Percentiles rank a stretch among this genome's conserved stretches.
phyloP scores from a whole-genome alignment of 176 grass and related monocot species.

The Cenchrus fungigraminus region DNA sequence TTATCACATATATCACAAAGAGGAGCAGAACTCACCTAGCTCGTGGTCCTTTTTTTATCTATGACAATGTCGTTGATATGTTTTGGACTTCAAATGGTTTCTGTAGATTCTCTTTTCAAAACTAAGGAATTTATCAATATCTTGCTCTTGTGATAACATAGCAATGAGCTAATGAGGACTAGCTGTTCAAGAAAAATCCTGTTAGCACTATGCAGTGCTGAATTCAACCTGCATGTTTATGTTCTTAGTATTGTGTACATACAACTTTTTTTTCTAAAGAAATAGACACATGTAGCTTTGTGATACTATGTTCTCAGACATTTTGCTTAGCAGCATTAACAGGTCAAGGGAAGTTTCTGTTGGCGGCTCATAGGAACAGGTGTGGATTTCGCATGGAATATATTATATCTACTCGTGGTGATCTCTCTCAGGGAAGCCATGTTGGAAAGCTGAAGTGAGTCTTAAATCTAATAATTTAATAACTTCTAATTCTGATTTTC shows the following conservation, averaged over 20 bases:
- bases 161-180: neutral
- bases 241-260: neutral
- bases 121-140: neutral
- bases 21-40: neutral
- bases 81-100: neutral
- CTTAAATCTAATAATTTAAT: neutral
- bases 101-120: neutral
- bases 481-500: neutral
- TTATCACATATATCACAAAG: neutral
- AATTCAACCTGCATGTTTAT: neutral
- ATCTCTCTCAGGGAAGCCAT: conserved; percentile 48
- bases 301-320: neutral
- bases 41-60: neutral
- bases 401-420: conserved; percentile 56
- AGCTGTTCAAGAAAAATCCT: neutral
- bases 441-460: conserved; percentile 70
- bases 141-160: neutral
- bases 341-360: conserved; percentile 71
- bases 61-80: neutral
- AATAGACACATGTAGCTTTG: neutral
- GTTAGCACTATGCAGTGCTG: neutral
- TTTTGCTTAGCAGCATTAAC: conserved; percentile 47
- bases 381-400: conserved; percentile 54
- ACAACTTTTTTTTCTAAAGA: neutral
- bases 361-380: conserved; percentile 59